Evolutionary conservation across 306 rosid species (phyloP), one percentile per base, ranked within the genome.

Genomic region (Trifolium subterraneum): DNA sequence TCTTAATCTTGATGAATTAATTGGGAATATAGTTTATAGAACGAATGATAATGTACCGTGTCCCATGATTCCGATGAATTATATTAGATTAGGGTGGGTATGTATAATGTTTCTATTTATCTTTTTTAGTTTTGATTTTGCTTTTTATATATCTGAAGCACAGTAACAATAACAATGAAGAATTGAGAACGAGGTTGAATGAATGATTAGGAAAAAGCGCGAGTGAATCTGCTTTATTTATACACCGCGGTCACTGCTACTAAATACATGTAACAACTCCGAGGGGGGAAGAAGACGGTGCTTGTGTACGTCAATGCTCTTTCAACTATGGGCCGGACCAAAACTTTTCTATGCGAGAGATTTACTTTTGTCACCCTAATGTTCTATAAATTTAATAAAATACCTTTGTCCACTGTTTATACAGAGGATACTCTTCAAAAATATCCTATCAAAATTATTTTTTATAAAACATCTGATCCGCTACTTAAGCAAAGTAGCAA

Each of bases 31-130:
- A 7, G 54, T 42, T 31, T 20, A 42, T 18, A 8, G 38, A 59
- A 70, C 0, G 70, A 62, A 69, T 13, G 36, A 20, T 14, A 29
- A 50, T 45, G 63, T 83, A 79, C 87, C 87, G 77, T 76, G 44
- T 52, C 82, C 87, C 87, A 79, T 84, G 74, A 63, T 33, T 70
- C 12, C 22, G 48, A 52, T 16, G 29, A 25, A 27, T 4, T 38
- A 41, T 15, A 27, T 14, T 45, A 79, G 64, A 25, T 13, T 42
- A 78, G 63, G 48, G 44, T 12, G 63, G 48, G 44, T 12, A 6
- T 52, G 68, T 12, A 6, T 60, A 64, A 39, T 25, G 5, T 25
- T 60, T 11, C 25, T 11, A 14, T 42, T 14, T 8, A 1, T 35
- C 15, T 51, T 52, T n/a, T 47, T 6, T 4, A 7, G 18, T 18